Percentiles rank a stretch among this genome's conserved stretches.
Conservation (phyloP, 2,329 filamentous ascomycete genomes). For the Venturia oleaginea region DNA sequence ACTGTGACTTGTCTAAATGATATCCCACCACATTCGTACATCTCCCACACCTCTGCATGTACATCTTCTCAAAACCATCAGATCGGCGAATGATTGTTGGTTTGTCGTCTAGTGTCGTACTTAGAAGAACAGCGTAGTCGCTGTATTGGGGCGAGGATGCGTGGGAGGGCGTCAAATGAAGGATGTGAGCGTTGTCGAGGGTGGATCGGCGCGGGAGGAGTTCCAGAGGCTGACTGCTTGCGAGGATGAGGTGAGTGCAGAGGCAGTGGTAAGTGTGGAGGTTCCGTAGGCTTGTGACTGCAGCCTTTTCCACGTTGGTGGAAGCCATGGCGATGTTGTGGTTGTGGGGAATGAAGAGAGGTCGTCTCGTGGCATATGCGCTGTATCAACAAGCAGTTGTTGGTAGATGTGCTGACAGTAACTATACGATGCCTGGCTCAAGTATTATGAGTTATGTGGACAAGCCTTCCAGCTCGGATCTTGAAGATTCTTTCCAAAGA, state of each 20-base stretch:
- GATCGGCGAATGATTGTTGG: constrained; percentile 45
- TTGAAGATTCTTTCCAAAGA: too few species aligned
- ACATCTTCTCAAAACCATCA: constrained; percentile 60
- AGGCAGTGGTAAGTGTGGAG: constrained; percentile 55
- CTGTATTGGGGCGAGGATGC: constrained; percentile 15
- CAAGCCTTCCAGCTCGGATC: too few species aligned
- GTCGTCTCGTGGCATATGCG: not conserved
- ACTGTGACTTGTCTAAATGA: constrained; percentile 47
- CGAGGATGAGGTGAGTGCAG: constrained; percentile 56
- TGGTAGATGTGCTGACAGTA: too few species aligned
- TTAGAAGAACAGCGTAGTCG: constrained; percentile 43
- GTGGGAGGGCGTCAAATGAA: constrained; percentile 38
- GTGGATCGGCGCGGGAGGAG: constrained; percentile 44
- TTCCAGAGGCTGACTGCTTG: constrained; percentile 45
- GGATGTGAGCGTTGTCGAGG: constrained; percentile 48
- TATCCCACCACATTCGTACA: constrained; percentile 56
- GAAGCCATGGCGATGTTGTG: not conserved
- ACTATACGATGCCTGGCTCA: too few species aligned
- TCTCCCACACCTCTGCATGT: constrained; percentile 48
- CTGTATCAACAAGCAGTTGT: not conserved
- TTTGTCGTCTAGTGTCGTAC: constrained; percentile 38
- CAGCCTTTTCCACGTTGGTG: not conserved
- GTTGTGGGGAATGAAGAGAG: not conserved
- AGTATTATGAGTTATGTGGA: not conserved
- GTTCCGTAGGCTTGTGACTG: not conserved